A percentile compares a stretch with the other conserved stretches of the same genome.
Conservation (phyloP, 495 filamentous ascomycete species). For the Lophiostoma macrostomum region DNA sequence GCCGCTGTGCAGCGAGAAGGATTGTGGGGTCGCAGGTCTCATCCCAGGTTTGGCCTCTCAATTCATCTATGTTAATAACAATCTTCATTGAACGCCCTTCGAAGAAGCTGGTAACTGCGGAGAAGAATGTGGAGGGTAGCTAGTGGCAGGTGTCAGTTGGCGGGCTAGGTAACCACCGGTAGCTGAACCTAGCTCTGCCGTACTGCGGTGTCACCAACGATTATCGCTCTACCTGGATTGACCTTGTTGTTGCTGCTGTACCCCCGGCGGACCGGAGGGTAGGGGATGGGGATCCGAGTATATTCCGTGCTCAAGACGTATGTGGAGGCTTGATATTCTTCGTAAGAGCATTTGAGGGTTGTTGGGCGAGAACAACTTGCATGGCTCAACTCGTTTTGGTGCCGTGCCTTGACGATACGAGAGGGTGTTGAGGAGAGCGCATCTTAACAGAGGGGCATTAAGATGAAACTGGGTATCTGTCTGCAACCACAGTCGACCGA, state of each 20-base stretch:
- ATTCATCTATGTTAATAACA: conserved; percentile 20
- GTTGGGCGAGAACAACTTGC: no score
- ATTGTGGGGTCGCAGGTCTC: conserved; percentile 21
- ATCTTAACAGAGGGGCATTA: conserved; percentile 8
- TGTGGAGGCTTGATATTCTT: conserved; percentile 19
- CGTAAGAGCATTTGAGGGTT: neutral
- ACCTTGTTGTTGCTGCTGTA: conserved; percentile 8
- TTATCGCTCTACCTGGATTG: conserved; percentile 24
- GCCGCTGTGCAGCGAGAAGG: conserved; percentile 5
- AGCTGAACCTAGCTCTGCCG: conserved; percentile 22
- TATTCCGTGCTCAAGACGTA: neutral
- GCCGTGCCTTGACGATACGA: neutral
- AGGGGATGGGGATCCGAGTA: conserved; percentile 23
- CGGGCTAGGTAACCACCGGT: conserved; percentile 3
- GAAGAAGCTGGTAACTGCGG: conserved; percentile 12
- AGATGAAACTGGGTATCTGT: conserved; percentile 18
- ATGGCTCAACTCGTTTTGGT: neutral
- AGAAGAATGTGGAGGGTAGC: conserved; percentile 28
- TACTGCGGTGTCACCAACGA: conserved; percentile 22
- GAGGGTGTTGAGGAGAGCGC: neutral
- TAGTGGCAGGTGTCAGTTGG: conserved; percentile 1
- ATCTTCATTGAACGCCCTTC: neutral
- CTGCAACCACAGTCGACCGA: neutral
- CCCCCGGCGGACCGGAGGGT: conserved; percentile 26
- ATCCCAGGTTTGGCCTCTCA: conserved; percentile 22